Base-by-base conservation (phyloP, 495 filamentous ascomycete species). In the Tuber calosporum region DNA sequence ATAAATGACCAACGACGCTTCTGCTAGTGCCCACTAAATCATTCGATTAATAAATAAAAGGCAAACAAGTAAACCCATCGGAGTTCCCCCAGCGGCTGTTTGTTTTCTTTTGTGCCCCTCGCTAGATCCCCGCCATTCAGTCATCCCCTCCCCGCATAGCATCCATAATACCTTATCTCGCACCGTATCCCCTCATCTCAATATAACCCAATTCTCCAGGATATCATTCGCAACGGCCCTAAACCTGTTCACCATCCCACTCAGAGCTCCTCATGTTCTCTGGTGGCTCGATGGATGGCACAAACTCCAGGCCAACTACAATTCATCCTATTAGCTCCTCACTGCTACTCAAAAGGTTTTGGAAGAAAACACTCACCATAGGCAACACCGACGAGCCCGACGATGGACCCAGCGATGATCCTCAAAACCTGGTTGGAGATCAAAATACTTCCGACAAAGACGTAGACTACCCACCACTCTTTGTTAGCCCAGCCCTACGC, bases 201-300 rank as follows among this genome's bases (percentile, higher is more conserved):
- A 26, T 53, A 26, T 53, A 26, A n/a, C 43, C 43, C 2, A 48
- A 48, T 48, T 48, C 43, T 22, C 43, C 48, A 34, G 53, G 53
- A 41, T 69, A 69, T 69, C 67, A 34, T 39, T 38, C 40, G 45
- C n/a, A 58, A 58, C 7, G 22, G 45, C 45, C 34, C 73, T 78
- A 82, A 62, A 82, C 80, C 73, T 82, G 80, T 75, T 81, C 80
- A 30, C 74, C 74, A 13, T 79, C 80, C 77, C 80, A 82, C 34
- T 81, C 74, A 17, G 79, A 26, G 43, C 96, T 93, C 83, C 95
- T 89, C 96, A 99, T 99, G 85, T 97, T 99, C 79, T 93, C 90
- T 30, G 96, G 96, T 34, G 96, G 94, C 86, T 99, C 95, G 81
- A 99, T 97, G 53, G 90, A 93, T 0, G 96, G 95, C 72, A 97